Conservation (phyloP, 169 alveolate species). For the Eimeria mitis region DNA sequence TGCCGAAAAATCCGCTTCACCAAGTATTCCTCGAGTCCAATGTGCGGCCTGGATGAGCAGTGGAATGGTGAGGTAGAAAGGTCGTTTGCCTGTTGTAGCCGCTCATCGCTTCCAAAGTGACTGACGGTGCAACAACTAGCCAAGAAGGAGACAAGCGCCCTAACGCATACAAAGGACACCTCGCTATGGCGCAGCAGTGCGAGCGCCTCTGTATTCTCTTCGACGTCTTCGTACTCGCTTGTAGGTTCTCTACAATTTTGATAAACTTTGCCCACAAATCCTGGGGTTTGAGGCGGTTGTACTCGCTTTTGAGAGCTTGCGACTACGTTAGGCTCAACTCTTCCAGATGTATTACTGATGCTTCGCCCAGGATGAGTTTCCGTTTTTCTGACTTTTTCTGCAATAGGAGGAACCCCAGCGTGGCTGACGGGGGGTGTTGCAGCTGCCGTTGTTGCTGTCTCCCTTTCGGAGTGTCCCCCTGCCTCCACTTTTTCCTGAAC, state of each 20-base stretch:
- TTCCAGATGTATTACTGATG: neutral
- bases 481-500: slow-evolving; percentile 5
- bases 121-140: slow-evolving; percentile 46
- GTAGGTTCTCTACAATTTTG: neutral
- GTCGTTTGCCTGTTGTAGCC: slow-evolving; percentile 33
- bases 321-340: neutral
- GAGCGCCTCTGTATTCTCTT: neutral
- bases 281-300: slow-evolving; percentile 14
- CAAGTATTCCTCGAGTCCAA: slow-evolving; percentile 62
- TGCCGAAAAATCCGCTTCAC: slow-evolving; percentile 60
- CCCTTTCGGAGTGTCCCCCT: slow-evolving; percentile 36
- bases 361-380: neutral
- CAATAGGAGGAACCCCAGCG: neutral
- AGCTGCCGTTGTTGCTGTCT: slow-evolving; percentile 75
- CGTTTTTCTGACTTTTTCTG: neutral
- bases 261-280: neutral
- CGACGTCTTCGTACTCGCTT: neutral
- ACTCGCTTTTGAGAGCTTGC: neutral
- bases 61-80: slow-evolving; percentile 57
- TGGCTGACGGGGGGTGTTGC: slow-evolving; percentile 48
- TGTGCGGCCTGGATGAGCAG: slow-evolving; percentile 56
- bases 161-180: slow-evolving; percentile 57
- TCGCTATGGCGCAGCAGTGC: slow-evolving; percentile 30
- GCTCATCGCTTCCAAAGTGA: slow-evolving; percentile 37
- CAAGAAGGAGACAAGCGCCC: slow-evolving; percentile 33